Percentiles rank a stretch among this genome's conserved stretches.
phyloP scores from a whole-genome alignment of 2,329 filamentous ascomycete genomes.

The Pseudopithomyces maydicus region DNA sequence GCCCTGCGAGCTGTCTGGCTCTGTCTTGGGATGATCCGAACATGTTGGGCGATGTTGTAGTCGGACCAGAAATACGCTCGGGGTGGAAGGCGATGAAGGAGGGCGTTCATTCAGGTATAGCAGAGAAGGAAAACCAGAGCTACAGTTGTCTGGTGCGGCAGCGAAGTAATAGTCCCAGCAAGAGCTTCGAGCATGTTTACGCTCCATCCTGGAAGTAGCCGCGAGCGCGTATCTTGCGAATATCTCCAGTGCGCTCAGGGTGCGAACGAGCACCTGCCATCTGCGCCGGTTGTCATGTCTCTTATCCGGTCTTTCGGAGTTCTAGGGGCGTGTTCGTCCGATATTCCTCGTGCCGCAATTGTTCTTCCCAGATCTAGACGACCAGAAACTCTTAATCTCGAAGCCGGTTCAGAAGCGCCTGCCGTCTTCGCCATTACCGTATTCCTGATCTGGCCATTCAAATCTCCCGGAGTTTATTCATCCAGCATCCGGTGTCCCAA shows the following conservation, averaged over 20 bases:
- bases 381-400: no score
- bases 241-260: background rate
- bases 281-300: background rate
- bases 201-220: constrained; percentile 1
- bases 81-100: constrained; percentile 9
- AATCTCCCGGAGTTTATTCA: no score
- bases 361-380: no score
- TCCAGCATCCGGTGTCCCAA: no score
- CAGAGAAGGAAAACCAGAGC: background rate
- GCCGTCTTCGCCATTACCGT: no score
- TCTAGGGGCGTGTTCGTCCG: background rate
- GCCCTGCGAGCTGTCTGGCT: constrained; percentile 41
- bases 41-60: constrained; percentile 21
- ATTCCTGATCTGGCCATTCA: no score
- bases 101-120: constrained; percentile 1
- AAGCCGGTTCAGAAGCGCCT: no score
- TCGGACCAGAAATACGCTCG: constrained; percentile 9
- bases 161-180: background rate
- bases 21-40: constrained; percentile 42
- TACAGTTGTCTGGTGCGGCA: background rate
- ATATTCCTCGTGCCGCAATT: background rate
- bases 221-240: background rate
- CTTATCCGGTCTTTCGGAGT: background rate
- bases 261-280: constrained; percentile 4
- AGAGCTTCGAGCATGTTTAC: constrained; percentile 7